Evolutionary conservation across 1,139 yeast genomes (phyloP).

Genomic region (Saccharomyces hybrid): DNA sequence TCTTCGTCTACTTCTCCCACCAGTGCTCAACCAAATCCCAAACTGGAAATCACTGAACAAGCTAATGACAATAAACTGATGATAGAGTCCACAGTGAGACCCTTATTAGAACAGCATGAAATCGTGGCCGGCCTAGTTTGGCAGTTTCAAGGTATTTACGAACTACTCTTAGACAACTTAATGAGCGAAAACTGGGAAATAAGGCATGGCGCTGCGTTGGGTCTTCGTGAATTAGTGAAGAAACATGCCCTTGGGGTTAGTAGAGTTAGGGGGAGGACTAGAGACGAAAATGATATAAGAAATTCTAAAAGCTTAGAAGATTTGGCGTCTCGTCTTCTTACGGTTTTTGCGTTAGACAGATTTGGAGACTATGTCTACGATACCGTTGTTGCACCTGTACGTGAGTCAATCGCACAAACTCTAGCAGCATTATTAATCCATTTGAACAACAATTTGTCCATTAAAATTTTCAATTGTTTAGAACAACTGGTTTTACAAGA

Average conservation of each 20-base stretch:
- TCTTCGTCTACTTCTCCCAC: constrained; percentile 11
- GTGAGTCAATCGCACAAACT: constrained; percentile 95
- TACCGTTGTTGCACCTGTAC: constrained; percentile 95
- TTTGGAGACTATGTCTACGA: constrained; percentile 97
- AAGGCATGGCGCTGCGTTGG: constrained; percentile 93
- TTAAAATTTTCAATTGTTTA: constrained; percentile 58
- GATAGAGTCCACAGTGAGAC: constrained; percentile 70
- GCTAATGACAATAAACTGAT: constrained; percentile 76
- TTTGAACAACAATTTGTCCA: constrained; percentile 49
- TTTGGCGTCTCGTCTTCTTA: constrained; percentile 74
- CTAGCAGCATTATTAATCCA: constrained; percentile 80
- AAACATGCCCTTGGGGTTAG: constrained; percentile 87
- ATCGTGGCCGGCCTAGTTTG: constrained; percentile 75
- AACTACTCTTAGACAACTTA: constrained; percentile 67
- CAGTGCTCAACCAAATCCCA: constrained; percentile 14
- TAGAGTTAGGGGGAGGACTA: constrained; percentile 56
- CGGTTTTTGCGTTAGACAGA: constrained; percentile 84
- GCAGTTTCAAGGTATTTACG: constrained; percentile 98
- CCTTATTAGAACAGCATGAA: constrained; percentile 66
- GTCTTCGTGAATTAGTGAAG: constrained; percentile 77
- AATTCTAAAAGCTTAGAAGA: constrained; percentile 77
- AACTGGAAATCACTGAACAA: constrained; percentile 58
- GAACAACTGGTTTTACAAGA: constrained; percentile 69
- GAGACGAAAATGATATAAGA: constrained; percentile 53
- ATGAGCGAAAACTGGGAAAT: constrained; percentile 89